These are phyloP conservation scores for Pyrenophora seminiperda DNA, from an alignment of 2,329 filamentous ascomycete genomes.

Conservation along the genomic window DNA sequence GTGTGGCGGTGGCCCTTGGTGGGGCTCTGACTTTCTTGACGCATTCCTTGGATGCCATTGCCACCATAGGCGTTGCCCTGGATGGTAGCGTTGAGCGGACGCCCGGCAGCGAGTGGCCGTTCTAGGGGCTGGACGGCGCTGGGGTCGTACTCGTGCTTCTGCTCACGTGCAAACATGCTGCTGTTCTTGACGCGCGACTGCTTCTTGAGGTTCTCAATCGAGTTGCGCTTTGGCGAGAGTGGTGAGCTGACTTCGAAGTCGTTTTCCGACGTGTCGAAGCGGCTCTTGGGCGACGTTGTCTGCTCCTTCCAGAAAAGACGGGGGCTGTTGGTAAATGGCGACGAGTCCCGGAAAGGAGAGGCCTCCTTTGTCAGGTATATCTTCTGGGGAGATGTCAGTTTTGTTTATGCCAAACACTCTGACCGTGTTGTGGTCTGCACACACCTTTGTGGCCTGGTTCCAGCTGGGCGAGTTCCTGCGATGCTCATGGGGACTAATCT, in stretches of 20 bases:
- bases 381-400: slow-evolving; percentile 59
- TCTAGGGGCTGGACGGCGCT: slow-evolving; percentile 77
- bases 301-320: slow-evolving; percentile 88
- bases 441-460: slow-evolving; percentile 75
- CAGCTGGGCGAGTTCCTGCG: slow-evolving; percentile 92
- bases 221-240: slow-evolving; percentile 77
- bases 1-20: slow-evolving; percentile 47
- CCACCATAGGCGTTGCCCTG: slow-evolving; percentile 73
- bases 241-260: slow-evolving; percentile 61
- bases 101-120: slow-evolving; percentile 72
- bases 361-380: slow-evolving; percentile 72
- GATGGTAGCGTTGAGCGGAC: slow-evolving; percentile 62
- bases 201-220: slow-evolving; percentile 92
- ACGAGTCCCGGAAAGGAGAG: slow-evolving; percentile 79
- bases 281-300: slow-evolving; percentile 65
- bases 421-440: slow-evolving; percentile 14
- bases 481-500: slow-evolving; percentile 84
- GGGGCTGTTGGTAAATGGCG: slow-evolving; percentile 75
- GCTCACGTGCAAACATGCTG: slow-evolving; percentile 92
- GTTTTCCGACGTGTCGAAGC: slow-evolving; percentile 70
- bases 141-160: slow-evolving; percentile 91
- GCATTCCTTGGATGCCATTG: slow-evolving; percentile 57
- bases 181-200: slow-evolving; percentile 97
- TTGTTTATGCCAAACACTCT: slow-evolving; percentile 3
- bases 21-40: slow-evolving; percentile 35